Evolutionary conservation across 2,329 filamentous ascomycete genomes (phyloP).

Genomic region (Botrytis fragariae): DNA sequence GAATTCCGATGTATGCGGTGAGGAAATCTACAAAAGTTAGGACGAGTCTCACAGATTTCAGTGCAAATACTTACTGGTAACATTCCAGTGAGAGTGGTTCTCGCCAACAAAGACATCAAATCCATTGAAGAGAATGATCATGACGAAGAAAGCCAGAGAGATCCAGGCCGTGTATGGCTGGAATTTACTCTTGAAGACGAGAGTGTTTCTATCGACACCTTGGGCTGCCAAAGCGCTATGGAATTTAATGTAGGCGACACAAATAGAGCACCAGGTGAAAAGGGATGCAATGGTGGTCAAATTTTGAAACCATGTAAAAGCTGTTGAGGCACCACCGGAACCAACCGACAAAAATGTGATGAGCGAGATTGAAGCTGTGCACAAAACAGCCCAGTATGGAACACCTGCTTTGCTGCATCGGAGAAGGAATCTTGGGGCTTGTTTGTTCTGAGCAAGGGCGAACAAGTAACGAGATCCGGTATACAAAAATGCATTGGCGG

Average conservation of each 20-base stretch:
- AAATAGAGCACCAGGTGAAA: constrained; percentile 69
- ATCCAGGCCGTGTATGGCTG: constrained; percentile 72
- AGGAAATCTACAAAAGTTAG: constrained; percentile 70
- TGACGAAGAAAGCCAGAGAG: constrained; percentile 58
- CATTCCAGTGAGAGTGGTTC: constrained; percentile 54
- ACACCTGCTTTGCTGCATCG: constrained; percentile 64
- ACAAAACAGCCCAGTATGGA: constrained; percentile 65
- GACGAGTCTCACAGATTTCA: constrained; percentile 26
- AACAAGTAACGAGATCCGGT: constrained; percentile 38
- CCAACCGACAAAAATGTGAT: constrained; percentile 68
- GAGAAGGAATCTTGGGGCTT: constrained; percentile 59
- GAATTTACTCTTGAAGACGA: constrained; percentile 68
- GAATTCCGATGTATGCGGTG: constrained; percentile 72
- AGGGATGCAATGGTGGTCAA: constrained; percentile 71
- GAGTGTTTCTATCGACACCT: constrained; percentile 60
- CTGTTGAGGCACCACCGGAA: constrained; percentile 48
- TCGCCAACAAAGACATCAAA: constrained; percentile 72
- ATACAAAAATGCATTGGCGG: constrained; percentile 37
- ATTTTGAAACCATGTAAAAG: constrained; percentile 46
- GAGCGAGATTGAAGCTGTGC: constrained; percentile 66
- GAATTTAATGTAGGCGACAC: constrained; percentile 70
- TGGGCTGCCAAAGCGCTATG: constrained; percentile 67
- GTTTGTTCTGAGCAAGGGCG: constrained; percentile 58
- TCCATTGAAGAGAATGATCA: constrained; percentile 74
- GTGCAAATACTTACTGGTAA: constrained; percentile 46